Evolutionary conservation across 345 rosid genomes (phyloP).

Genomic region (Erysimum cheiranthoides): DNA sequence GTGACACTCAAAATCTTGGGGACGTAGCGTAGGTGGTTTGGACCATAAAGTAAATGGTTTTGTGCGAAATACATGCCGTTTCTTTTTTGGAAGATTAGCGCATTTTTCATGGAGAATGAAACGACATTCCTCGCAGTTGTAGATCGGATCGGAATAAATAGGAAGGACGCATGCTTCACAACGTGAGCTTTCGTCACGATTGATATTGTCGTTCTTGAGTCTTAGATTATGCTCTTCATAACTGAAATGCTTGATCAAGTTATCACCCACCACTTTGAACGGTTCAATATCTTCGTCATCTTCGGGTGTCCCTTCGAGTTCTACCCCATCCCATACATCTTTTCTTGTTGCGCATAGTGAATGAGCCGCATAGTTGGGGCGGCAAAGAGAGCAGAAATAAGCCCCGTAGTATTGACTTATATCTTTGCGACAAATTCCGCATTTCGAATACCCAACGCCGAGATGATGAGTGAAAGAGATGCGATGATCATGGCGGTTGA

Average conservation of each 20-base stretch:
- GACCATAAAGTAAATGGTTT: constrained; percentile 4
- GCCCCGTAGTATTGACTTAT: neutral
- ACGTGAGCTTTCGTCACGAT: neutral
- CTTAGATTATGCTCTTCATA: constrained; percentile 15
- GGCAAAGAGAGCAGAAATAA: neutral
- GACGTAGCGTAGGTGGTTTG: neutral
- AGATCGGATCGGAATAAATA: constrained; percentile 3
- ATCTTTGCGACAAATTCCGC: neutral
- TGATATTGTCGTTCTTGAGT: neutral
- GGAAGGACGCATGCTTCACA: constrained; percentile 26
- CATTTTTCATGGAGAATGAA: constrained; percentile 20
- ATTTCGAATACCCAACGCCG: neutral
- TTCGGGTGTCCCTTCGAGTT: neutral
- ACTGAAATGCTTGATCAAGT: constrained; percentile 25
- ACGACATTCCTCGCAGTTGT: constrained; percentile 2
- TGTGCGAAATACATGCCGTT: neutral
- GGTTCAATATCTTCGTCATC: constrained; percentile 3
- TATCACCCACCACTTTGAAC: neutral
- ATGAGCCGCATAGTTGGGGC: neutral
- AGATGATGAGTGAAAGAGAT: constrained; percentile 8
- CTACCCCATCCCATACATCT: constrained; percentile 18
- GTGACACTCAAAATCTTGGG: neutral
- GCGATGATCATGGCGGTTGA: constrained; percentile 23
- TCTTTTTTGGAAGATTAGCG: constrained; percentile 1
- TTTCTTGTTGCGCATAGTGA: constrained; percentile 10